phyloP scores from a whole-genome alignment of 148 eudicot species.

The Vaccinium vitisidaea region DNA sequence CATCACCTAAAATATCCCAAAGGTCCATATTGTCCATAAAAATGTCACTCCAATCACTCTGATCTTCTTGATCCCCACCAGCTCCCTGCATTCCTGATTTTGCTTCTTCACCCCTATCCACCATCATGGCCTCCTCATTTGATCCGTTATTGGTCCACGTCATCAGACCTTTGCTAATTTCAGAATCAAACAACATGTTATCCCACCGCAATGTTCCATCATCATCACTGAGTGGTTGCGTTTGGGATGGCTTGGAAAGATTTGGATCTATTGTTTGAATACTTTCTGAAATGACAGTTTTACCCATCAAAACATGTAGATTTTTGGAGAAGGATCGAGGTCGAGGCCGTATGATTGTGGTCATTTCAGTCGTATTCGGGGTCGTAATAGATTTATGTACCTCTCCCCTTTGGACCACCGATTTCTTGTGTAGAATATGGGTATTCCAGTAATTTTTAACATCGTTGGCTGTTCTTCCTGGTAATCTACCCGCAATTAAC shows the following conservation, averaged over 20 bases:
- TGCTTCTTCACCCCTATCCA: neutral
- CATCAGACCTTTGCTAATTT: neutral
- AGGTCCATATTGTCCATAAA: neutral
- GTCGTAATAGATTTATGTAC: no score
- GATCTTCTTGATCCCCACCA: neutral
- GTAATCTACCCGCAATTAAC: neutral
- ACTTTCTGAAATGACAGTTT: neutral
- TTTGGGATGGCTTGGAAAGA: neutral
- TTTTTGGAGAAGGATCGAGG: no score
- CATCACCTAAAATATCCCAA: neutral
- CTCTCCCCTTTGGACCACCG: no score
- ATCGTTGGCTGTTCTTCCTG: no score
- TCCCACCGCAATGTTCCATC: neutral
- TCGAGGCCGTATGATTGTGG: no score
- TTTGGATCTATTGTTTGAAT: neutral
- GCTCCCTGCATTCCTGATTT: neutral
- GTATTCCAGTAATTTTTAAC: no score
- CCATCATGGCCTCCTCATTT: neutral
- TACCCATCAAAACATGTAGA: neutral
- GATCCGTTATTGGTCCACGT: neutral
- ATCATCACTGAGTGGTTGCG: neutral
- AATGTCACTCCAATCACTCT: neutral
- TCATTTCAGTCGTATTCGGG: no score
- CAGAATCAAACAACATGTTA: neutral
- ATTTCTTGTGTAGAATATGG: no score